phyloP scores from a whole-genome alignment of 345 rosid species.

The Aegle marmelos region DNA sequence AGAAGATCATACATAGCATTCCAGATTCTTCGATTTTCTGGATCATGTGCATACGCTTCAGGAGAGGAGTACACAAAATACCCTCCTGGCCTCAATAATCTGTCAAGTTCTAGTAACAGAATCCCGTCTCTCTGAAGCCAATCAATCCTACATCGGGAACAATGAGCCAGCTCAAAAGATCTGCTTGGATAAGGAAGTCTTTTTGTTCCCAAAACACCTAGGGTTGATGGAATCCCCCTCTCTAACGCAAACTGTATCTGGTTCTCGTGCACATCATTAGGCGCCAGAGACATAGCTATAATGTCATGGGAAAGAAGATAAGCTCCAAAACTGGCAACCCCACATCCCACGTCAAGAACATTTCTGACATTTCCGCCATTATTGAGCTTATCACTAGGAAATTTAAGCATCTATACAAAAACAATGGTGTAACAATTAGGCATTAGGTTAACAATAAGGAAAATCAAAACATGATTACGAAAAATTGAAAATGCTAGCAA shows the following conservation, averaged over 20 bases:
- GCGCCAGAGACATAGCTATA: slow-evolving; percentile 93
- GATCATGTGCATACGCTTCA: slow-evolving; percentile 91
- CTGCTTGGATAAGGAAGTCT: slow-evolving; percentile 96
- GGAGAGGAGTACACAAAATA: slow-evolving; percentile 97
- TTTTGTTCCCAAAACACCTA: slow-evolving; percentile 94
- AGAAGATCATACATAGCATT: slow-evolving; percentile 77
- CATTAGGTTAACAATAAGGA: slow-evolving; percentile 20
- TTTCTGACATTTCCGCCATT: slow-evolving; percentile 76
- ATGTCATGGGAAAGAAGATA: slow-evolving; percentile 83
- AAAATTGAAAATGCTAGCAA: neutral
- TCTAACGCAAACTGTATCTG: slow-evolving; percentile 97
- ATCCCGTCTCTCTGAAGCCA: slow-evolving; percentile 98
- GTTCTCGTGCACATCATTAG: slow-evolving; percentile 97
- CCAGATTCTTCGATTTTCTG: slow-evolving; percentile 79
- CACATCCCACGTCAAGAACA: slow-evolving; percentile 97
- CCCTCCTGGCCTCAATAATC: slow-evolving; percentile 95
- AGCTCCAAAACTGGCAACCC: slow-evolving; percentile 99
- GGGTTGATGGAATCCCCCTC: slow-evolving; percentile 91
- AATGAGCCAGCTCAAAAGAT: slow-evolving; percentile 96
- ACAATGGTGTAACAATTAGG: slow-evolving; percentile 29
- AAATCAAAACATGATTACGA: neutral
- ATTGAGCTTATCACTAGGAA: slow-evolving; percentile 81
- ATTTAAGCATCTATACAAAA: slow-evolving; percentile 86
- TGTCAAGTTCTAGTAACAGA: slow-evolving; percentile 86
- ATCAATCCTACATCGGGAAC: slow-evolving; percentile 95